phyloP scores from a whole-genome alignment of 306 rosid species.

The Lathyrus aphaca region DNA sequence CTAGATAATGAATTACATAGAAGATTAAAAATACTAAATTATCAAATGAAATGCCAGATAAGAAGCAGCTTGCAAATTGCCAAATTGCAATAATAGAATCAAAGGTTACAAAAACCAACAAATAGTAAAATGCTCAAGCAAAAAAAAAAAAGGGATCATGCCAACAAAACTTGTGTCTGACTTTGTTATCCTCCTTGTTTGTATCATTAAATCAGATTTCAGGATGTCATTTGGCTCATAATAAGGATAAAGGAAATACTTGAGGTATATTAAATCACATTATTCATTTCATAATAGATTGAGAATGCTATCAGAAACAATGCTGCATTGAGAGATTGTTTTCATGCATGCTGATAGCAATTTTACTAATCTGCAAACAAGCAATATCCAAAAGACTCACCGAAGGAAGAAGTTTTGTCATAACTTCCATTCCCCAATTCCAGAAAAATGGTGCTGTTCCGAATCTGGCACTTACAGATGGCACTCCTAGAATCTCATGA shows the following conservation, averaged over 20 bases:
- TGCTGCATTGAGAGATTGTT: constrained; percentile 2
- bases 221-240: background rate
- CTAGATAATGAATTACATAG: background rate
- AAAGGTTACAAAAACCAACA: background rate
- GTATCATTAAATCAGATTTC: constrained; percentile 18
- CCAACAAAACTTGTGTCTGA: background rate
- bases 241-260: constrained; percentile 11
- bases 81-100: too few relatives aligned
- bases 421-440: constrained; percentile 95
- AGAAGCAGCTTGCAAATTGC: too few relatives aligned
- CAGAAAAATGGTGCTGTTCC: constrained; percentile 94
- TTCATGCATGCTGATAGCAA: constrained; percentile 28
- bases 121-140: constrained; percentile 20
- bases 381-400: constrained; percentile 41
- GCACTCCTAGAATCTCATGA: constrained; percentile 82
- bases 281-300: background rate
- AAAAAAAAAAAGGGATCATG: background rate
- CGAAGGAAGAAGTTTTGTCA: constrained; percentile 73
- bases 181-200: constrained; percentile 11
- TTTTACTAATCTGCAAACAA: constrained; percentile 27
- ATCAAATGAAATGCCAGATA: too few relatives aligned
- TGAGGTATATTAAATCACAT: background rate
- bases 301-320: background rate
- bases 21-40: too few relatives aligned
- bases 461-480: constrained; percentile 93